A percentile compares a stretch with the other conserved stretches of the same genome.
phyloP scores from a whole-genome alignment of 495 filamentous ascomycete species.

The Glonium stellatum region DNA sequence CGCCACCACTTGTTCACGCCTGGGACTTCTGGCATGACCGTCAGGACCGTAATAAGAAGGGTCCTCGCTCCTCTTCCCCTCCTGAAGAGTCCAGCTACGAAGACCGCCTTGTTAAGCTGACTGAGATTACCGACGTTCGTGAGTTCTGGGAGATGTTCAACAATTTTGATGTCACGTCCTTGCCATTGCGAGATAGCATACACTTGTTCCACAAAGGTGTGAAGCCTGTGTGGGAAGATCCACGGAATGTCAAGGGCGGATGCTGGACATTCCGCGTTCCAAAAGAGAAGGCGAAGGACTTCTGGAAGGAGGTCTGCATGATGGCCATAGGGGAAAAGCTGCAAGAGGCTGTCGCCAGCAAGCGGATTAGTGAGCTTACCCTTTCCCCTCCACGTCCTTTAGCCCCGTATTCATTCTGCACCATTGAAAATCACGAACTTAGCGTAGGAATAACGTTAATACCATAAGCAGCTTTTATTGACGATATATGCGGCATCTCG shows the following conservation, averaged over 20 bases:
- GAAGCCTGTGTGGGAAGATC: slow-evolving; percentile 84
- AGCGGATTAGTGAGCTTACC: slow-evolving; percentile 43
- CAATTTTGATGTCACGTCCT: slow-evolving; percentile 69
- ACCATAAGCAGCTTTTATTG: slow-evolving; percentile 46
- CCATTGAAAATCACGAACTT: too few relatives aligned
- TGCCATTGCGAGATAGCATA: slow-evolving; percentile 73
- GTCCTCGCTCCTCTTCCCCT: background rate
- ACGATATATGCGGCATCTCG: slow-evolving; percentile 72
- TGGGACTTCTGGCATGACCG: slow-evolving; percentile 57
- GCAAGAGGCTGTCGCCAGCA: slow-evolving; percentile 62
- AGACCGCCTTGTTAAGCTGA: slow-evolving; percentile 58
- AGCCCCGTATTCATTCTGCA: background rate
- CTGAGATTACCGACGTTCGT: slow-evolving; percentile 63
- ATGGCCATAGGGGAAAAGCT: slow-evolving; percentile 81
- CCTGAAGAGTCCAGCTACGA: slow-evolving; percentile 41
- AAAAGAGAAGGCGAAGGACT: slow-evolving; percentile 61
- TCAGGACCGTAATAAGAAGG: slow-evolving; percentile 32
- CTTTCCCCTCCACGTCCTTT: background rate
- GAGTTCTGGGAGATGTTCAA: slow-evolving; percentile 88
- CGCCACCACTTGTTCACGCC: slow-evolving; percentile 46
- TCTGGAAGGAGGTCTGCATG: slow-evolving; percentile 74
- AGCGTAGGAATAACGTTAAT: background rate
- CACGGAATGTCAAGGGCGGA: slow-evolving; percentile 71
- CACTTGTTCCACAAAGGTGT: slow-evolving; percentile 87
- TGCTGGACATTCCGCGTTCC: slow-evolving; percentile 83